Percentiles rank a stretch among this genome's conserved stretches.
Evolutionary conservation across 2,329 filamentous ascomycete species (phyloP).

Genomic region (Sarocladium strictum): DNA sequence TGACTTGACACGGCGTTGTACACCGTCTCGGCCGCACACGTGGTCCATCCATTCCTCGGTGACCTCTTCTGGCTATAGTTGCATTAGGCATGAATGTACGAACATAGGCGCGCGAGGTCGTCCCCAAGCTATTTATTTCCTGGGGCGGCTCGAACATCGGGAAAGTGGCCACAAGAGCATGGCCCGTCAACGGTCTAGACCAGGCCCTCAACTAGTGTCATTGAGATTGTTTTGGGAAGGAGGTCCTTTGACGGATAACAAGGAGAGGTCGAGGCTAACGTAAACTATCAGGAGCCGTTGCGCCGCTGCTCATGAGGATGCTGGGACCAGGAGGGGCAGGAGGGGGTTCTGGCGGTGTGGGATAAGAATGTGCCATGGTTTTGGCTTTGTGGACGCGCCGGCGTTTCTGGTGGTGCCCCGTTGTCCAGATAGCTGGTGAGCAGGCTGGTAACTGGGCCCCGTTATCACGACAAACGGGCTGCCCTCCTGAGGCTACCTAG

Average conservation of each 20-base stretch:
- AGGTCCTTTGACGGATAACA: not conserved
- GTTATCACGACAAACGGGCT: not conserved
- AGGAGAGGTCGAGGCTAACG: not conserved
- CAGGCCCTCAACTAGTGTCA: not conserved
- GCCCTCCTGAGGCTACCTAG: not conserved
- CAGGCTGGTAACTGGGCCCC: not conserved
- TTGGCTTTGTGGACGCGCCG: not conserved
- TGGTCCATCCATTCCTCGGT: not conserved
- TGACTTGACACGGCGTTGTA: not conserved
- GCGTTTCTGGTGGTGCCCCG: not conserved
- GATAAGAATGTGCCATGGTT: slow-evolving; percentile 1
- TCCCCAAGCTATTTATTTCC: not conserved
- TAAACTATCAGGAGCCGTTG: not conserved
- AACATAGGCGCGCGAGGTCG: not conserved
- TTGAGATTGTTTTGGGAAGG: not conserved
- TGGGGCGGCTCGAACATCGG: not conserved
- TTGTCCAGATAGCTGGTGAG: not conserved
- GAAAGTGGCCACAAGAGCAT: not conserved
- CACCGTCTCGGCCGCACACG: not conserved
- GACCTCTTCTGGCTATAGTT: not conserved
- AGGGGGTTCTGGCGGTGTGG: slow-evolving; percentile 2
- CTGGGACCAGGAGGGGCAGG: not conserved
- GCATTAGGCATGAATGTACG: not conserved
- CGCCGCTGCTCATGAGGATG: not conserved
- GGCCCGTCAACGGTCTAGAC: not conserved